Evolutionary conservation across 2,329 filamentous ascomycete genomes (phyloP).

Genomic region (Stemphylium lycopersici): DNA sequence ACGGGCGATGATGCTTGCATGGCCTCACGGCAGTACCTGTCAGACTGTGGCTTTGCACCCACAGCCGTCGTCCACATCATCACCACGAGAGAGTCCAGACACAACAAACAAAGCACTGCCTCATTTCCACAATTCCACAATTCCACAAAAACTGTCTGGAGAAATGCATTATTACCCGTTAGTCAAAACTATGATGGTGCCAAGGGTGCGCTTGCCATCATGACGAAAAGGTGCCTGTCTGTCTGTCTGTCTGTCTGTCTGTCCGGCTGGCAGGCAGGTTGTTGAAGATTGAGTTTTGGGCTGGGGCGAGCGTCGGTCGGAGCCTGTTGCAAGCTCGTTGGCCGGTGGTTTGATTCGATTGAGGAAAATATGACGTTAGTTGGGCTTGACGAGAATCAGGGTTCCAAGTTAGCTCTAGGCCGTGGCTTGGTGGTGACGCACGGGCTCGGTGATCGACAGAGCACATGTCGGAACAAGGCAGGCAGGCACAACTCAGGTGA

Average conservation of each 20-base stretch:
- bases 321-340: not conserved
- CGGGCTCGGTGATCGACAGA: slow-evolving; percentile 5
- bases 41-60: slow-evolving; percentile 1
- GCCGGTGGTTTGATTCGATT: slow-evolving; percentile 1
- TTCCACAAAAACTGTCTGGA: not conserved
- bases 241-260: too few relatives aligned
- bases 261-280: not conserved
- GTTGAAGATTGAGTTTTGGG: slow-evolving; percentile 2
- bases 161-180: not conserved
- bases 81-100: not conserved
- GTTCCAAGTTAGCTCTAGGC: not conserved
- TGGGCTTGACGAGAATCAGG: slow-evolving; percentile 4
- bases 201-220: slow-evolving; percentile 6
- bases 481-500: slow-evolving; percentile 6
- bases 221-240: not conserved
- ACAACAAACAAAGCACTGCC: not conserved
- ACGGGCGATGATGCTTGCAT: not conserved
- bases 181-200: slow-evolving; percentile 4
- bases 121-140: not conserved
- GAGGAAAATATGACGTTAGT: slow-evolving; percentile 7
- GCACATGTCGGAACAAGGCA: slow-evolving; percentile 8
- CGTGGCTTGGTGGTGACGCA: slow-evolving; percentile 7
- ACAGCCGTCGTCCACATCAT: not conserved
- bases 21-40: not conserved
- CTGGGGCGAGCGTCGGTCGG: not conserved